Conservation (phyloP, 2,329 filamentous ascomycete genomes). For the Zalaria sp. region DNA sequence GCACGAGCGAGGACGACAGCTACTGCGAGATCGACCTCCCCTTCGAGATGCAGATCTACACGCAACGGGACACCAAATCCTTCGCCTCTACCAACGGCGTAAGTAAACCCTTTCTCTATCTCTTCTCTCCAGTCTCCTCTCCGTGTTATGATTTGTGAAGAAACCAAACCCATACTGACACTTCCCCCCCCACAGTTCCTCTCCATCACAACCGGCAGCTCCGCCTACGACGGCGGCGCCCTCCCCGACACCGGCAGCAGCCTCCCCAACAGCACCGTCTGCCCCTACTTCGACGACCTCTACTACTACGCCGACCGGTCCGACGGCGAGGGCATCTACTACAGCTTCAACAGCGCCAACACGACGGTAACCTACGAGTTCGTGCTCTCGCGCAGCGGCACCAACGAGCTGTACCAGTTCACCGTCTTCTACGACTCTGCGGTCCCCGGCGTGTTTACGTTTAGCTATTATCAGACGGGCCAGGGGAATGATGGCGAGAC, state of each 20-base stretch:
- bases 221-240: slow-evolving; percentile 10
- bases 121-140: neutral
- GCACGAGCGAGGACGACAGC: slow-evolving; percentile 17
- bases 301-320: slow-evolving; percentile 9
- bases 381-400: slow-evolving; percentile 11
- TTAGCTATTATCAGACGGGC: slow-evolving; percentile 15
- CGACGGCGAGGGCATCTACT: slow-evolving; percentile 18
- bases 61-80: slow-evolving; percentile 6
- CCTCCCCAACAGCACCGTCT: slow-evolving; percentile 14
- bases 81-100: slow-evolving; percentile 17
- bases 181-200: slow-evolving; percentile 8
- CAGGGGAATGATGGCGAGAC: slow-evolving; percentile 4
- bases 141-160: no score
- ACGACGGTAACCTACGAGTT: slow-evolving; percentile 17
- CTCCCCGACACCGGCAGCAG: slow-evolving; percentile 9
- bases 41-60: slow-evolving; percentile 15
- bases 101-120: neutral
- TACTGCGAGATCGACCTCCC: slow-evolving; percentile 18
- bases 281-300: slow-evolving; percentile 20
- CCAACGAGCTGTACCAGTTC: slow-evolving; percentile 15
- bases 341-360: slow-evolving; percentile 10
- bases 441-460: slow-evolving; percentile 15
- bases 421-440: slow-evolving; percentile 14
- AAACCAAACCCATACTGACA: no score
- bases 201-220: slow-evolving; percentile 12